Conservation (phyloP, 176 grass and related monocot genomes). For the Puya raimondii region DNA sequence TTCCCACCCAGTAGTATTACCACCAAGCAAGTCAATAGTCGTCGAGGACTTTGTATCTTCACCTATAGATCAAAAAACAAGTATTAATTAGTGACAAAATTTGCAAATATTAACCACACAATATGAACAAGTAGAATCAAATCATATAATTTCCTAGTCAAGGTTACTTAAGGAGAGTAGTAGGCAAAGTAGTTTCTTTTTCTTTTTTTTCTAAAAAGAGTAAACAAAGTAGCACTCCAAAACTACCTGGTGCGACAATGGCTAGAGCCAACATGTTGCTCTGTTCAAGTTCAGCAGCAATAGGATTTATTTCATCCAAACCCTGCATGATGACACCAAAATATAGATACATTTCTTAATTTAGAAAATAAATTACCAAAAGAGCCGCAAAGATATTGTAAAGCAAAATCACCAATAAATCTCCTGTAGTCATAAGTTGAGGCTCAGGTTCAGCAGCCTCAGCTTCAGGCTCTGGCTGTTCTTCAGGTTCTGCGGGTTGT, state of each 20-base stretch:
- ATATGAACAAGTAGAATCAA: background rate
- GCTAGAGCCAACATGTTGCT: slow-evolving; percentile 80
- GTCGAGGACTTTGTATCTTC: slow-evolving; percentile 39
- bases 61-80: slow-evolving; percentile 31
- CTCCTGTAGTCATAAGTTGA: slow-evolving; percentile 28
- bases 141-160: background rate
- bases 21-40: slow-evolving; percentile 50
- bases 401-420: slow-evolving; percentile 56
- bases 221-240: background rate
- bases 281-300: slow-evolving; percentile 62
- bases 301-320: slow-evolving; percentile 78
- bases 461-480: slow-evolving; percentile 25
- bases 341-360: slow-evolving; percentile 3
- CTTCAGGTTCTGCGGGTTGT: slow-evolving; percentile 30
- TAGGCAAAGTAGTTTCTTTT: background rate
- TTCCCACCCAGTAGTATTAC: slow-evolving; percentile 74
- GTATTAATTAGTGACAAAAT: slow-evolving; percentile 1
- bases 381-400: background rate
- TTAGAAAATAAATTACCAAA: background rate
- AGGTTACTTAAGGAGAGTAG: background rate
- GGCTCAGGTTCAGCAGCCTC: slow-evolving; percentile 31
- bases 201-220: background rate
- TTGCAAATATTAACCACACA: background rate
- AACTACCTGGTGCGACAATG: slow-evolving; percentile 68
- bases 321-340: slow-evolving; percentile 33